Conservation (phyloP, 2,329 filamentous ascomycete genomes). For the Exophiala aquamarina region DNA sequence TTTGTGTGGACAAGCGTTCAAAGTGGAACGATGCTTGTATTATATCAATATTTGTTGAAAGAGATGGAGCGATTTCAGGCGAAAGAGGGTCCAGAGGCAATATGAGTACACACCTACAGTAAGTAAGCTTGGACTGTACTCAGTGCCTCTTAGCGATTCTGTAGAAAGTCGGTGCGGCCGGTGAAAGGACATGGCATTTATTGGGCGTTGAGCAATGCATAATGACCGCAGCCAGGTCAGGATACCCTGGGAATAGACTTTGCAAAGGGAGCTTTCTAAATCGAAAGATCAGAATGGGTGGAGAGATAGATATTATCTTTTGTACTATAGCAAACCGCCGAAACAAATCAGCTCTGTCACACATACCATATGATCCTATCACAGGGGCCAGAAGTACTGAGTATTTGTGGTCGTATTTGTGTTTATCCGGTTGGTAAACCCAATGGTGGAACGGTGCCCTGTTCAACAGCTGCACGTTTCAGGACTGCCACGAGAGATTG, state of each 20-base stretch:
- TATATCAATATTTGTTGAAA: constrained; percentile 85
- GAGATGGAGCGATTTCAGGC: constrained; percentile 60
- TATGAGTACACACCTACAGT: too few species aligned
- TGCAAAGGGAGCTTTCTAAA: constrained; percentile 2
- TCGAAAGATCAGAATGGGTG: too few species aligned
- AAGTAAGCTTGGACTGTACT: too few species aligned
- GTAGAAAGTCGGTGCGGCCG: background rate
- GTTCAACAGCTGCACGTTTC: too few species aligned
- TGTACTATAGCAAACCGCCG: constrained; percentile 9
- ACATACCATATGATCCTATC: too few species aligned
- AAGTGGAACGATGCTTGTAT: constrained; percentile 91
- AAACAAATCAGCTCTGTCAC: constrained; percentile 4
- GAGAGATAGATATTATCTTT: too few species aligned
- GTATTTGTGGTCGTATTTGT: too few species aligned
- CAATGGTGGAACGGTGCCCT: too few species aligned
- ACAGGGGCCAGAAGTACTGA: too few species aligned
- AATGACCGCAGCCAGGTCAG: constrained; percentile 7
- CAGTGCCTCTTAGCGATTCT: constrained; percentile 11
- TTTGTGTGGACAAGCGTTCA: constrained; percentile 97
- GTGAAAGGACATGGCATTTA: constrained; percentile 6
- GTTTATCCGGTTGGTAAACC: too few species aligned
- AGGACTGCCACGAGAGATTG: too few species aligned
- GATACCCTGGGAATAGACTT: constrained; percentile 16
- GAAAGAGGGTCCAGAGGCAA: constrained; percentile 18
- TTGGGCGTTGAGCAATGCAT: constrained; percentile 12